Base-by-base conservation (phyloP, 1,284 basidiomycete genomes). In the Papiliotrema fonsecae region DNA sequence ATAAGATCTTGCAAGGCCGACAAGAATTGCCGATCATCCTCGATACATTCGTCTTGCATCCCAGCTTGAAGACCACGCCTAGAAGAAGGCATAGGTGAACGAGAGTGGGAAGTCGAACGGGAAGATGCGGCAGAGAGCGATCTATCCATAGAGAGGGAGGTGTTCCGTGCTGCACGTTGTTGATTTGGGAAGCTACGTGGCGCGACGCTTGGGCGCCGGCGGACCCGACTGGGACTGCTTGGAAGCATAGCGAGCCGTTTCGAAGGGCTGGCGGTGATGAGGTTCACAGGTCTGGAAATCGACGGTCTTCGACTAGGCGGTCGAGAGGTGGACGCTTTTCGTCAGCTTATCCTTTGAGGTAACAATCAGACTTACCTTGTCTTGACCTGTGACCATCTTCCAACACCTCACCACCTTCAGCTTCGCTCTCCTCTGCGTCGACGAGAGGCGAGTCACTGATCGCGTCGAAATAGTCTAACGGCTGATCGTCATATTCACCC, bases 1-100 rank as follows among this genome's bases (percentile, higher is more conserved):
- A 96, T 96, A 62, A 98, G 82, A 56, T 91, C 89, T 72, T 97
- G 94, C 34, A 98, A 79, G n/a, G 88, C 86, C 70, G 89, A 85
- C 44, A 89, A 75, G 47, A 88, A 87, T 62, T 45, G 51, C 42
- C 55, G 61, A 54, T 56, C 66, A n/a, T 55, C 61, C 48, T 62
- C 61, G 5, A 42, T 51, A 2, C 47, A 40, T 36, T 51, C 44
- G 37, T 57, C 42, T 28, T 52, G 49, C 31, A 25, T 40, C 85
- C 83, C 62, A 85, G 56, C 60, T 22, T 54, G 18, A 21, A 57
- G 19, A 35, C 84, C 81, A 50, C 85, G 81, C 30, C 83, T 67
- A 80, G 56, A 51, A 10, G 57, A 77, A 7, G 90, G 92, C 59
- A 97, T 79, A 0, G 94, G 94, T 1, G 94, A 97, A 37, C 90